Base-by-base conservation (phyloP, 2,329 filamentous ascomycete species). In the Aspergillus amoenus region DNA sequence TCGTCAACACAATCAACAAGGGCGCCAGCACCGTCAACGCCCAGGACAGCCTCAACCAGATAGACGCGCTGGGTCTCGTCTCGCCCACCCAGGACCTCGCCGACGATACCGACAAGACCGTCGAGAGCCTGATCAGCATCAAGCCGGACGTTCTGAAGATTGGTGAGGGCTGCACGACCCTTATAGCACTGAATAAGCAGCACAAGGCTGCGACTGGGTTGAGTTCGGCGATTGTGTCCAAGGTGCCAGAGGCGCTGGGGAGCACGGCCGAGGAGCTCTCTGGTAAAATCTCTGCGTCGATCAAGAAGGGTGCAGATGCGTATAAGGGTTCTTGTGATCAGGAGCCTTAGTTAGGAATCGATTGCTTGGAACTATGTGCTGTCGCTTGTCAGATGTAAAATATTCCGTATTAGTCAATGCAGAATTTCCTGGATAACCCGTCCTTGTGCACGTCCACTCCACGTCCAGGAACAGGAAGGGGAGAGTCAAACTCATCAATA, bases 301-400 rank as follows among this genome's bases (percentile, higher is more conserved):
- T 72, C 48, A 61, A 70, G 60, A 64, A 62, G 45, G 70, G 70
- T 46, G 58, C 70, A 37, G 61, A 66, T 45, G 57, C 54, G 17
- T 56, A 56, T 17, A 12, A 30, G 30, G 54, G 48, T 1, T 5
- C 30, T 30, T 43, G 40, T 21, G 53, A 41, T n/a, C 9, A 30
- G 21, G 49, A 30, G 49, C 5, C 49, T 18, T 18, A 43, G 32
- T 18, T 18, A 41, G 15, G 34, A 37, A 3, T n/a, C 13, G 34
- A 30, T 3, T 30, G 27, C 27, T 9, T n/a, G n/a, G n/a, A 18
- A 21, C 21, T 21, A 21, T 21, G 21, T 21, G 1, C 21, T 21
- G 3, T 21, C 21, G 21, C 21, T 21, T 21, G 4, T 21, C 3
- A 21, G 21, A 21, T 21, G n/a, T n/a, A n/a, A n/a, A n/a, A n/a